Conservation (phyloP, 1,284 basidiomycete species). For the Cryptococcus sp. region DNA sequence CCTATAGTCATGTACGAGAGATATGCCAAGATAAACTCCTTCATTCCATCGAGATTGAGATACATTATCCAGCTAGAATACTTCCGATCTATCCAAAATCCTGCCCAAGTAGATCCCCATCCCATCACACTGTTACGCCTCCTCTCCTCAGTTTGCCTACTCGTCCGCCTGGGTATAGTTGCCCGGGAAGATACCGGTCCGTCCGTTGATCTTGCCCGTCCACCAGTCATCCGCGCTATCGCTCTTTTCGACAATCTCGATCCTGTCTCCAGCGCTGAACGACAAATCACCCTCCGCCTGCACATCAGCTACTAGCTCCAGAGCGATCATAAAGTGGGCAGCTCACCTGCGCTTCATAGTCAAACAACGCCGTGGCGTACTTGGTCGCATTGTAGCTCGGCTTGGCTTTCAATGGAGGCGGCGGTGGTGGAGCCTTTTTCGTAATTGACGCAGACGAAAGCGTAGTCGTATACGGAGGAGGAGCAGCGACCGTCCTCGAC, state of each 20-base stretch:
- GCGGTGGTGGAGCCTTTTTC: slow-evolving; percentile 81
- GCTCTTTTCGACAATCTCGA: slow-evolving; percentile 84
- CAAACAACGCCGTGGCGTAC: slow-evolving; percentile 91
- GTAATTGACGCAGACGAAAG: slow-evolving; percentile 40
- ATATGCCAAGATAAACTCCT: too few species aligned
- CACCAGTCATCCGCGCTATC: slow-evolving; percentile 93
- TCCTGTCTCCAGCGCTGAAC: slow-evolving; percentile 86
- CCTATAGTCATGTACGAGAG: too few species aligned
- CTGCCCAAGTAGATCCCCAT: background rate
- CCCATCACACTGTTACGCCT: background rate
- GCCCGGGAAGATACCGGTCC: slow-evolving; percentile 91
- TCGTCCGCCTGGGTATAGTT: slow-evolving; percentile 46
- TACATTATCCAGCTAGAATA: background rate
- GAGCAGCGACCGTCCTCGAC: slow-evolving; percentile 54
- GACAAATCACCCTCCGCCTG: slow-evolving; percentile 89
- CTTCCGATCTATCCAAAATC: background rate
- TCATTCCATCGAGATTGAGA: background rate
- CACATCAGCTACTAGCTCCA: background rate
- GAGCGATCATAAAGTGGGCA: background rate
- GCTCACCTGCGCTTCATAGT: slow-evolving; percentile 76
- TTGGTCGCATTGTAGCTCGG: slow-evolving; percentile 56
- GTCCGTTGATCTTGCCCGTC: slow-evolving; percentile 82
- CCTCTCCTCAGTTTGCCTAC: background rate
- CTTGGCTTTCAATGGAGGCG: slow-evolving; percentile 73
- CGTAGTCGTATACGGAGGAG: slow-evolving; percentile 43